Evolutionary conservation across 768 basidiomycete species (phyloP), one percentile per base, ranked within the genome.

Genomic region (Nidularia pulvinata): DNA sequence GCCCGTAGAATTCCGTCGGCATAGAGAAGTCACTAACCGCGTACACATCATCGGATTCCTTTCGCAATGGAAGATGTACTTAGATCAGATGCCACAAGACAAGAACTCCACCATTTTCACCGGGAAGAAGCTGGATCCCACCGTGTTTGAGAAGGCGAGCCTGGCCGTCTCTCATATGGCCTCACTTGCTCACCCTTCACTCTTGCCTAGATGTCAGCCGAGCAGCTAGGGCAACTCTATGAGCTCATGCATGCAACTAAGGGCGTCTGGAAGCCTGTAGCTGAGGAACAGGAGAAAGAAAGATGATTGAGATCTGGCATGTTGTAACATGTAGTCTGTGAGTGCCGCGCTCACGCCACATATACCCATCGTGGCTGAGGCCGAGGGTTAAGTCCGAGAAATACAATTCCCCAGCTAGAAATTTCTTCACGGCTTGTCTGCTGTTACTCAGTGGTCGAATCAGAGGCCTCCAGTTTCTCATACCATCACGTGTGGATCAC

Each of bases 21-120:
- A 97, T 58, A 84, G 75, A 60, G 74, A 81, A 22, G 83, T 86
- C 9, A 86, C 86, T 19, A 98, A 98, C 69, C 91, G 94, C 2
- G 78, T 88, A 6, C 86, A 98, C 66, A 85, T 98, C 56, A 96
- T 98, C 66, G 95, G 93, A 2, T 99, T 99, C 65, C 77, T 98
- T 7, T 88, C 89, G 3, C 92, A 98, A 63, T 99, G 96, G 96
- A 97, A 96, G 69, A 67, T 82, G 54, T 98, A 99, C 69, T 78
- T 98, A 52, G 93, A 96, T 60, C 70, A 82, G 55, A 66, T 89
- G 34, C 85, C 85, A 10, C 69, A 61, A 30, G 80, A 76, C 11
- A 64, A 71, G 5, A 75, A 80, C 35, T 71, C 65, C 2, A 65
- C 71, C 50, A 33, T 49, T 39, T 93, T 89, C 61, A 62, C 62